phyloP scores from a whole-genome alignment of 2,329 filamentous ascomycete species.

The Colletotrichum sp. region DNA sequence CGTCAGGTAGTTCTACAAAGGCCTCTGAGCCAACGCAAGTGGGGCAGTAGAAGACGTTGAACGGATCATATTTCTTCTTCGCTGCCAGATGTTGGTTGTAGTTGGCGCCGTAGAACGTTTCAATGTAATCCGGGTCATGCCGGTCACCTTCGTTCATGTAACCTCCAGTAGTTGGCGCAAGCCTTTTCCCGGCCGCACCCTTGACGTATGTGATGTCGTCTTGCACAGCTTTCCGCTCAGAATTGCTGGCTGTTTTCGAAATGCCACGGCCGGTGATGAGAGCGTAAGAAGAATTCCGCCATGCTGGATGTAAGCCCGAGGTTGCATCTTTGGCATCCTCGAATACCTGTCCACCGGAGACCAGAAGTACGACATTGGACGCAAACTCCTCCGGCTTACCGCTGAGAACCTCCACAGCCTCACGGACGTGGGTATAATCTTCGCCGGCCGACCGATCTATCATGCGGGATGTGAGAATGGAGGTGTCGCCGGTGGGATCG shows the following conservation, averaged over 20 bases:
- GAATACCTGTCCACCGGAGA: constrained; percentile 34
- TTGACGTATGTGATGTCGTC: constrained; percentile 33
- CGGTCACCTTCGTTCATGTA: constrained; percentile 49
- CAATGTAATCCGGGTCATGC: constrained; percentile 34
- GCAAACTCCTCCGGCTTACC: constrained; percentile 26
- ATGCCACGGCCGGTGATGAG: constrained; percentile 23
- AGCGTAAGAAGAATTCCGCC: background rate
- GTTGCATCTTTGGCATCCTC: constrained; percentile 26
- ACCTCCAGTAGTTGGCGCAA: constrained; percentile 43
- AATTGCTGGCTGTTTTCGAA: constrained; percentile 20
- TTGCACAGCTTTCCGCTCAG: constrained; percentile 21
- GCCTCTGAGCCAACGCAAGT: constrained; percentile 42
- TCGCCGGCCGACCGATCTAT: constrained; percentile 26
- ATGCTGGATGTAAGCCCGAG: constrained; percentile 28
- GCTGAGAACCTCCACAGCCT: constrained; percentile 29
- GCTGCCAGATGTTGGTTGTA: constrained; percentile 32
- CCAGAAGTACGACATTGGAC: constrained; percentile 29
- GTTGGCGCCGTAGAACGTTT: constrained; percentile 39
- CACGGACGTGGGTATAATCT: constrained; percentile 22
- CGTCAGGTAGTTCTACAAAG: constrained; percentile 28
- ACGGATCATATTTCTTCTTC: constrained; percentile 39
- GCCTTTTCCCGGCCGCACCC: constrained; percentile 32
- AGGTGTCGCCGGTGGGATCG: constrained; percentile 26
- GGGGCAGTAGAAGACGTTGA: constrained; percentile 38
- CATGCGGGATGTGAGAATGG: constrained; percentile 31